Evolutionary conservation across 2,329 filamentous ascomycete genomes (phyloP).

Genomic region (Cladobotryum mycophilum): DNA sequence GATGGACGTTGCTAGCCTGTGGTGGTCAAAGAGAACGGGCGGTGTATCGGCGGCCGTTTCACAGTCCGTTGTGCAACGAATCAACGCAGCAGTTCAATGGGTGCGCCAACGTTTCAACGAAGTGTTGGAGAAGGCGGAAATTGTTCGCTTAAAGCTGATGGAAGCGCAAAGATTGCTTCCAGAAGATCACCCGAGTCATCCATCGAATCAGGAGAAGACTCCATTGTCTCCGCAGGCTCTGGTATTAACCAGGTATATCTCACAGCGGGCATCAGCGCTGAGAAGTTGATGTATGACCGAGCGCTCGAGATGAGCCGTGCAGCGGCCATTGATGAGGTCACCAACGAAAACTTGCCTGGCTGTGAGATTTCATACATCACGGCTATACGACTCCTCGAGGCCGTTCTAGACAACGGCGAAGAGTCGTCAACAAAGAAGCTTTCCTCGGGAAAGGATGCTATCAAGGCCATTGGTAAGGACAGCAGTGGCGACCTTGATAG

Average conservation of each 20-base stretch:
- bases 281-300: conserved; percentile 97
- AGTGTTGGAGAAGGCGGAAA: conserved; percentile 89
- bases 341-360: conserved; percentile 77
- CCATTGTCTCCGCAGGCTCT: conserved; percentile 51
- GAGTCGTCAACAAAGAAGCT: conserved; percentile 34
- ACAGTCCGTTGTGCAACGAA: conserved; percentile 57
- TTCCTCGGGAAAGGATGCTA: conserved; percentile 34
- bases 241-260: conserved; percentile 75
- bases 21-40: conserved; percentile 75
- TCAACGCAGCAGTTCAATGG: conserved; percentile 96
- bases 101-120: conserved; percentile 92
- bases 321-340: conserved; percentile 92
- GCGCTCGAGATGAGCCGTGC: conserved; percentile 94
- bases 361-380: conserved; percentile 93
- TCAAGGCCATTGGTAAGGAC: conserved; percentile 30
- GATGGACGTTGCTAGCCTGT: conserved; percentile 89
- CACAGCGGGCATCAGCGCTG: conserved; percentile 83
- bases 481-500: conserved; percentile 47
- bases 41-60: conserved; percentile 33
- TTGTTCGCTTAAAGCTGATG: conserved; percentile 81
- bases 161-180: conserved; percentile 82
- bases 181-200: conserved; percentile 78
- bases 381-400: conserved; percentile 90
- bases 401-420: conserved; percentile 80
- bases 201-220: conserved; percentile 63